Percentiles rank a stretch among this genome's conserved stretches.
These are phyloP conservation scores for Scedosporium aurantiacum DNA, from an alignment of 2,329 filamentous ascomycete genomes.

Conservation along the genomic window DNA sequence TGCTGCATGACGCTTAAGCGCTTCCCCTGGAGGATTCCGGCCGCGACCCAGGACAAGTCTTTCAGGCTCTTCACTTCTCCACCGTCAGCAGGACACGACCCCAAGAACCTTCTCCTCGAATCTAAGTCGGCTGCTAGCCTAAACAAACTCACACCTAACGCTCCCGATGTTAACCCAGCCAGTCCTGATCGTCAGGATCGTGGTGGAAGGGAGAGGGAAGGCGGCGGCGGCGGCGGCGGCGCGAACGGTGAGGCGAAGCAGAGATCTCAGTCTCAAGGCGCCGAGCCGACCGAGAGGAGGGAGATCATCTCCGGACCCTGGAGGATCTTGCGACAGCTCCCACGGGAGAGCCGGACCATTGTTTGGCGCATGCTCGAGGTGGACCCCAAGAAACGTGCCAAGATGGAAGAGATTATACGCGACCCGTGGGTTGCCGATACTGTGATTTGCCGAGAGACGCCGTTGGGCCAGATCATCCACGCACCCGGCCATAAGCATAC, in stretches of 20 bases:
- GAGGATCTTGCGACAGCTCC: slow-evolving; percentile 76
- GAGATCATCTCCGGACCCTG: slow-evolving; percentile 87
- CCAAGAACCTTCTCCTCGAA: slow-evolving; percentile 37
- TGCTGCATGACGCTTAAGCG: slow-evolving; percentile 95
- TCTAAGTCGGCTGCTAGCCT: slow-evolving; percentile 34
- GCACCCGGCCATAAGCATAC: slow-evolving; percentile 75
- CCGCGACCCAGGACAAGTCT: slow-evolving; percentile 73
- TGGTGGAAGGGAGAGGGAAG: slow-evolving; percentile 14
- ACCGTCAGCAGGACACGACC: slow-evolving; percentile 63
- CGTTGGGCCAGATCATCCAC: slow-evolving; percentile 55
- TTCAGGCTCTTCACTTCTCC: slow-evolving; percentile 85
- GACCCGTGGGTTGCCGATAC: slow-evolving; percentile 87
- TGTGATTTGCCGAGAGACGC: slow-evolving; percentile 71
- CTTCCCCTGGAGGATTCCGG: slow-evolving; percentile 95
- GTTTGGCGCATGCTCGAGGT: slow-evolving; percentile 88
- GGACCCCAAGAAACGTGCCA: slow-evolving; percentile 71
- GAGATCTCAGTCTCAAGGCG: slow-evolving; percentile 3
- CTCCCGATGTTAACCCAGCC: slow-evolving; percentile 13
- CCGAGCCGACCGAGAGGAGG: slow-evolving; percentile 37
- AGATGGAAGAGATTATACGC: slow-evolving; percentile 72
- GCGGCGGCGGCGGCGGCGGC: not conserved
- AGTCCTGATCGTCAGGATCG: slow-evolving; percentile 27
- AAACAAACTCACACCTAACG: slow-evolving; percentile 1
- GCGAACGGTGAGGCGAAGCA: slow-evolving; percentile 3
- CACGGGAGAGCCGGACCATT: slow-evolving; percentile 80